Evolutionary conservation across 305 asterid species (phyloP).

Genomic region (Petunia hybrid): DNA sequence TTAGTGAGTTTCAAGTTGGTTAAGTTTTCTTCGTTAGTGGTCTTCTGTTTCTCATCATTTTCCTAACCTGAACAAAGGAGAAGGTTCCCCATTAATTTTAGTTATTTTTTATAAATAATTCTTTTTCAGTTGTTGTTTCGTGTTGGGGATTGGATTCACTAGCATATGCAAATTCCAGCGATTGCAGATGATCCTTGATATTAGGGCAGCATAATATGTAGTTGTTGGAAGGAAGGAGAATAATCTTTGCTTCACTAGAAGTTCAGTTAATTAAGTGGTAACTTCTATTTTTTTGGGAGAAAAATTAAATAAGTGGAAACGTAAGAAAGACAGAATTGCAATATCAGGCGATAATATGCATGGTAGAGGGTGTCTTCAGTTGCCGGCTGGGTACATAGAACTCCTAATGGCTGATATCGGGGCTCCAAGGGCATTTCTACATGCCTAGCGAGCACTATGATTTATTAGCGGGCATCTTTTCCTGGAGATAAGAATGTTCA

Average conservation of each 20-base stretch:
- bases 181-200: background rate
- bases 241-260: background rate
- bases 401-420: background rate
- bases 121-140: background rate
- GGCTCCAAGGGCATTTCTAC: background rate
- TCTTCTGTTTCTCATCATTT: no score
- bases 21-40: no score
- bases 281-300: background rate
- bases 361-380: background rate
- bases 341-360: background rate
- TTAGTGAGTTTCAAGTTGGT: no score
- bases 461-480: conserved; percentile 10
- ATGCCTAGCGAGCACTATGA: background rate
- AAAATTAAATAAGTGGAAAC: no score
- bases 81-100: no score
- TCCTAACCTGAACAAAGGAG: no score
- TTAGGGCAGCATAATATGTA: background rate
- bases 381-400: background rate
- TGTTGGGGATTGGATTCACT: background rate
- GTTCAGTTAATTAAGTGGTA: background rate
- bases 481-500: background rate
- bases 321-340: background rate
- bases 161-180: conserved; percentile 1
- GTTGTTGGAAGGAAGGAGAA: conserved; percentile 11
- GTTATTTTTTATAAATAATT: no score